Conservation (phyloP, 768 basidiomycete species). For the Collybiopsis confluens region DNA sequence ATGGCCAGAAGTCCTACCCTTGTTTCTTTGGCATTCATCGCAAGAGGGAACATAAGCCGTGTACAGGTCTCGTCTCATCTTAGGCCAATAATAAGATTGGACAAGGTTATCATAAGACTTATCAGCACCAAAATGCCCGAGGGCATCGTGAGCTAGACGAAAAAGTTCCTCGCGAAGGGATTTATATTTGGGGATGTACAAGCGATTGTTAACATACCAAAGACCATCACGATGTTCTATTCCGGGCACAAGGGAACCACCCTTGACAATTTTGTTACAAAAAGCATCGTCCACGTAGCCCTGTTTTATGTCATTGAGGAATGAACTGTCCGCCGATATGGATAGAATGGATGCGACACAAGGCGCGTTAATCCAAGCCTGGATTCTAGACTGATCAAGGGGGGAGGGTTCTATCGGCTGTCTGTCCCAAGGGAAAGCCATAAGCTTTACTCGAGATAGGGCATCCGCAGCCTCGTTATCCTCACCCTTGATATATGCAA, state of each 20-base stretch:
- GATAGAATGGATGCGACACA: not conserved
- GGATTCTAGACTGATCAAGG: too few relatives aligned
- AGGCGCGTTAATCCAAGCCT: not conserved
- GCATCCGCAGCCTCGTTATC: constrained; percentile 25
- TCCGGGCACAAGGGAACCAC: not conserved
- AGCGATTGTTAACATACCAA: not conserved
- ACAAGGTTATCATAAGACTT: too few relatives aligned
- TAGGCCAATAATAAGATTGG: too few relatives aligned
- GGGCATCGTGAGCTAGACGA: too few relatives aligned
- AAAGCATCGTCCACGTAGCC: not conserved
- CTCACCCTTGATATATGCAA: constrained; percentile 23
- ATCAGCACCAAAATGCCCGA: too few relatives aligned
- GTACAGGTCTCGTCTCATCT: too few relatives aligned
- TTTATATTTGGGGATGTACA: not conserved
- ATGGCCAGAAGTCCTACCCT: too few relatives aligned
- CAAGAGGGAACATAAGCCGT: too few relatives aligned
- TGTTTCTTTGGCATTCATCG: too few relatives aligned
- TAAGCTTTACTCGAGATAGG: constrained; percentile 6
- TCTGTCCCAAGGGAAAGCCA: not conserved
- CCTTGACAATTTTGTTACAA: not conserved
- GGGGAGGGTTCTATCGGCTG: not conserved
- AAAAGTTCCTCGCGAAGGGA: too few relatives aligned
- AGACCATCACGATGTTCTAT: not conserved
- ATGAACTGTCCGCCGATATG: not conserved
- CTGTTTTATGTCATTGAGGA: not conserved